Evolutionary conservation across 1,139 yeast species (phyloP).

Genomic region (Hemisphaericaspora subhashii): DNA sequence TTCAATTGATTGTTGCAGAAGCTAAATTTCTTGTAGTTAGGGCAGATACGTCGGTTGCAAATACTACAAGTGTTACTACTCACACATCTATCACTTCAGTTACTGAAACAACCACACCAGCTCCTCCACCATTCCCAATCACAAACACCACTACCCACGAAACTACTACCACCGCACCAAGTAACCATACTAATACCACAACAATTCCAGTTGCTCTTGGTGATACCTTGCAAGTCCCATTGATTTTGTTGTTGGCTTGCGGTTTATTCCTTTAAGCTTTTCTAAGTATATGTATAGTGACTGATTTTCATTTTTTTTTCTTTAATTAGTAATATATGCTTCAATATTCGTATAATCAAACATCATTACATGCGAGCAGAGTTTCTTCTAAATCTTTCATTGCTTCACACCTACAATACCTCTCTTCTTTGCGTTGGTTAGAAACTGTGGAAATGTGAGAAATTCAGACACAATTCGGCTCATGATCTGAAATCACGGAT

Average conservation of each 20-base stretch:
- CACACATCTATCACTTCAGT: too few species aligned
- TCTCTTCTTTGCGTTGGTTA: too few species aligned
- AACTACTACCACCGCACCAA: not conserved
- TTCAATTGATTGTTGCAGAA: not conserved
- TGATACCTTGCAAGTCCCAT: constrained; percentile 1
- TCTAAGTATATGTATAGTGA: not conserved
- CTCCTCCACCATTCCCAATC: constrained; percentile 1
- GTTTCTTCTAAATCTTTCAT: too few species aligned
- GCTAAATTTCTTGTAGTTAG: not conserved
- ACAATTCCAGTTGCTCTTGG: not conserved
- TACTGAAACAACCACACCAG: not conserved
- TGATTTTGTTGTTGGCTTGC: not conserved
- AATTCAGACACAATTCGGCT: too few species aligned
- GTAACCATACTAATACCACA: constrained; percentile 1
- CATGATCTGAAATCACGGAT: too few species aligned
- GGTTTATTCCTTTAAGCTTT: not conserved
- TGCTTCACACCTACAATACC: too few species aligned
- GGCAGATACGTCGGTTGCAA: too few species aligned
- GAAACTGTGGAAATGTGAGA: too few species aligned
- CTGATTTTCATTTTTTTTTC: not conserved
- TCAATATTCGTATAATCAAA: too few species aligned
- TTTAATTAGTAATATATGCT: not conserved
- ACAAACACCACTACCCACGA: constrained; percentile 1
- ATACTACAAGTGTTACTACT: too few species aligned
- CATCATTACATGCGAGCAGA: too few species aligned